Conservation (phyloP, 805 yeast species). For the Kluyveromyces wickerhamii region DNA sequence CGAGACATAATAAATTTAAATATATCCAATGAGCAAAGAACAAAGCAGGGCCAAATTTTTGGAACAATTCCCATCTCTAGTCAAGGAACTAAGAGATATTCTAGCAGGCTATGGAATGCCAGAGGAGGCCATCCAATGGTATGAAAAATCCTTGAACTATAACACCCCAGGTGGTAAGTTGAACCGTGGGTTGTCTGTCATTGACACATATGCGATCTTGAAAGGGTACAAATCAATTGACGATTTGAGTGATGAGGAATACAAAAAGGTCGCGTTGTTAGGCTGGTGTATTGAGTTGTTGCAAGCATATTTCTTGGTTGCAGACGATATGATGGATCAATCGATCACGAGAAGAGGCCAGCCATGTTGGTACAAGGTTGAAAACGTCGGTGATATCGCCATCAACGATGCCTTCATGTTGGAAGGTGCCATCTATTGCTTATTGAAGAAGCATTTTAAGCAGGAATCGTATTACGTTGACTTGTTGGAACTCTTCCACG, state of each 20-base stretch:
- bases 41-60: conserved; percentile 46
- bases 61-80: conserved; percentile 65
- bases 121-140: conserved; percentile 81
- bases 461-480: conserved; percentile 79
- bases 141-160: conserved; percentile 59
- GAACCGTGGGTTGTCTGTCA: conserved; percentile 92
- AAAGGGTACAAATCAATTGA: conserved; percentile 49
- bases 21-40: conserved; percentile 18
- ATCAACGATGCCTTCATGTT: conserved; percentile 96
- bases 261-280: conserved; percentile 74
- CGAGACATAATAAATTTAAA: too few relatives aligned
- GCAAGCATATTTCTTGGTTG: conserved; percentile 94
- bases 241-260: conserved; percentile 62
- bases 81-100: conserved; percentile 60
- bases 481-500: conserved; percentile 89
- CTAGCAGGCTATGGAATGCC: conserved; percentile 72
- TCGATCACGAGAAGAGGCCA: conserved; percentile 97
- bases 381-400: conserved; percentile 83
- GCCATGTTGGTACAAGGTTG: conserved; percentile 90
- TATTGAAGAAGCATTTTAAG: conserved; percentile 84
- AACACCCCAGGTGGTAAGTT: conserved; percentile 96
- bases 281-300: conserved; percentile 95
- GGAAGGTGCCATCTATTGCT: conserved; percentile 85
- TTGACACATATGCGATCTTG: conserved; percentile 82
- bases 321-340: conserved; percentile 98